phyloP scores from a whole-genome alignment of 192 early-diverging fungal species.

The Mycoemilia scoparia region DNA sequence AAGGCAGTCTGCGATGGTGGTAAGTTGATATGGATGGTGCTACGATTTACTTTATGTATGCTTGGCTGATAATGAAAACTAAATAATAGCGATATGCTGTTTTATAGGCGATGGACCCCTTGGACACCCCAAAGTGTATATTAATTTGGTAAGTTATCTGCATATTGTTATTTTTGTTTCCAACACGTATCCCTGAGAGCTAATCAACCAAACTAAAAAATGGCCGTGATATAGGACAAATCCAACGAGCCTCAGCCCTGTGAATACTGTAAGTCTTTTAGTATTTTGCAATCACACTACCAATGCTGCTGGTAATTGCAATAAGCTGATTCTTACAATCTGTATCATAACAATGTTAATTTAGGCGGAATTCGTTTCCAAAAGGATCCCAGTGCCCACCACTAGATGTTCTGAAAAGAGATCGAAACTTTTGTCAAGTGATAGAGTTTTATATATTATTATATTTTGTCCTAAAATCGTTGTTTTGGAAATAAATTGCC shows the following conservation, averaged over 20 bases:
- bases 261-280: conserved; percentile 50
- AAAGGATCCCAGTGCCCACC: conserved; percentile 51
- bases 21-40: conserved; percentile 10
- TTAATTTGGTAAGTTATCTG: conserved; percentile 87
- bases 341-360: background rate
- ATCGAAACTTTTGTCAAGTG: too few species aligned
- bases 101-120: conserved; percentile 70
- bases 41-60: conserved; percentile 1
- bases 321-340: conserved; percentile 7
- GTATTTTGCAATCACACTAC: conserved; percentile 1
- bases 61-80: too few species aligned
- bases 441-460: too few species aligned
- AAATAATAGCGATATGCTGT: too few species aligned
- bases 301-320: background rate
- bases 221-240: too few species aligned
- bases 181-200: background rate
- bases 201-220: background rate
- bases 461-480: too few species aligned
- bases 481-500: too few species aligned
- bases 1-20: conserved; percentile 77
- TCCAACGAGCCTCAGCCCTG: conserved; percentile 44
- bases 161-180: background rate
- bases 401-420: background rate
- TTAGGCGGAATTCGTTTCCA: conserved; percentile 64
- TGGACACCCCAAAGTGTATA: conserved; percentile 87